Conservation (phyloP, 2,329 filamentous ascomycete species). For the Beauveria caledonica region DNA sequence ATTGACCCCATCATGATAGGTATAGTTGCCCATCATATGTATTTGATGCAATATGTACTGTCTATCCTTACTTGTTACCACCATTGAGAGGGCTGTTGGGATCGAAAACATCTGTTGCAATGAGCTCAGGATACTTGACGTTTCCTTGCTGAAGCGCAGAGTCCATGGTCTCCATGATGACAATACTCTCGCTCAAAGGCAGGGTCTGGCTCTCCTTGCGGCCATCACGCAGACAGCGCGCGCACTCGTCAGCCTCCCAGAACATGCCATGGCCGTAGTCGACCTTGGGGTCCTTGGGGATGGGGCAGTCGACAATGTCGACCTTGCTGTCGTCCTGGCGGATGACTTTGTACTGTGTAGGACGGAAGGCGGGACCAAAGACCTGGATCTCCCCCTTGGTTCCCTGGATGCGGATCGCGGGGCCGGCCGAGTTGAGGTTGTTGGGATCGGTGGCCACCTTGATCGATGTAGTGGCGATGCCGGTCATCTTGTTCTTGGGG, state of each 20-base stretch:
- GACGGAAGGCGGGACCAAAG: constrained; percentile 61
- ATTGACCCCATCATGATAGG: too few relatives aligned
- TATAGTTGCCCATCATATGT: too few relatives aligned
- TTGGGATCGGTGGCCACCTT: constrained; percentile 56
- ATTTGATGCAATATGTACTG: background rate
- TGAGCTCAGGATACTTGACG: constrained; percentile 46
- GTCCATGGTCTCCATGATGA: constrained; percentile 72
- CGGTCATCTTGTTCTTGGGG: constrained; percentile 59
- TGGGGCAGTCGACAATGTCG: constrained; percentile 45
- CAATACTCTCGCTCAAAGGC: constrained; percentile 67
- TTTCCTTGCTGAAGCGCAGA: constrained; percentile 44
- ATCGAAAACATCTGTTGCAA: constrained; percentile 51
- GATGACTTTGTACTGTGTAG: constrained; percentile 57
- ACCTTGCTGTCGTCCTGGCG: constrained; percentile 38
- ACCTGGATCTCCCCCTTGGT: constrained; percentile 77
- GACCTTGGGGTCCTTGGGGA: constrained; percentile 41
- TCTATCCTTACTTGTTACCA: constrained; percentile 29
- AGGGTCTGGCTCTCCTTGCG: constrained; percentile 65
- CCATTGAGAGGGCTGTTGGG: constrained; percentile 53
- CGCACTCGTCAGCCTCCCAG: constrained; percentile 78
- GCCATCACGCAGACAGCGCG: constrained; percentile 66
- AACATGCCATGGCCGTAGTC: constrained; percentile 74
- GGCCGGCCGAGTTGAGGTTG: constrained; percentile 47
- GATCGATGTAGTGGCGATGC: constrained; percentile 60
- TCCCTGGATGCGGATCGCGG: constrained; percentile 73